These are phyloP conservation scores for Suillus subalutaceus DNA, from an alignment of 768 basidiomycete genomes.

Conservation along the genomic window DNA sequence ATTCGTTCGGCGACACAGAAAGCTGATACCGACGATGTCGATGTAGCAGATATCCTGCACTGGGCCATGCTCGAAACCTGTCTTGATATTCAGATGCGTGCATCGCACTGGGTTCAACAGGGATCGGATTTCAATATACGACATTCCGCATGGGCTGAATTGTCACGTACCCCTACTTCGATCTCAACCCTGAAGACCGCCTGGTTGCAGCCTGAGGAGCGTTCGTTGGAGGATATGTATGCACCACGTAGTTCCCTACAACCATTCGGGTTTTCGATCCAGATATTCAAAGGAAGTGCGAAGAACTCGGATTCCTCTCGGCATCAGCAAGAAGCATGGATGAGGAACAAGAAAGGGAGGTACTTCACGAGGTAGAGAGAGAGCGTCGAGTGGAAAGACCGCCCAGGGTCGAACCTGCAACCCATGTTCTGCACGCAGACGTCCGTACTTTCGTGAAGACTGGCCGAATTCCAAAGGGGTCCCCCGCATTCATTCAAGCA, in stretches of 20 bases:
- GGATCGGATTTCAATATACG: constrained; percentile 24
- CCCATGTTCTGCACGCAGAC: constrained; percentile 25
- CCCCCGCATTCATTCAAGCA: constrained; percentile 25
- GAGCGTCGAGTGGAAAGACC: constrained; percentile 45
- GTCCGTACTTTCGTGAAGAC: constrained; percentile 29
- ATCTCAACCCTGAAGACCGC: constrained; percentile 11
- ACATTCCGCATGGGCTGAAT: constrained; percentile 21
- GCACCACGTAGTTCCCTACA: neutral
- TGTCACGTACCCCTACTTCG: neutral
- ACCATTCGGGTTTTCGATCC: neutral
- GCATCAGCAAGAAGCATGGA: constrained; percentile 31
- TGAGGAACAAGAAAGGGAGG: constrained; percentile 56
- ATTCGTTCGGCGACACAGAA: constrained; percentile 36
- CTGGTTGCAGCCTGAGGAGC: constrained; percentile 47
- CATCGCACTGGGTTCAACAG: constrained; percentile 47
- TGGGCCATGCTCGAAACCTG: constrained; percentile 53
- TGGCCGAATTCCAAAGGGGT: constrained; percentile 27
- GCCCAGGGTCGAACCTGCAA: constrained; percentile 23
- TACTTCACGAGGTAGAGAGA: constrained; percentile 46
- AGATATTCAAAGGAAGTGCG: constrained; percentile 20
- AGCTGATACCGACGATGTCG: neutral
- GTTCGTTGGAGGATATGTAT: constrained; percentile 41
- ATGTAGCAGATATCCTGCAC: constrained; percentile 38
- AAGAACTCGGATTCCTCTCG: constrained; percentile 19
- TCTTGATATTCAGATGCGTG: constrained; percentile 40